Base-by-base conservation (phyloP, 768 basidiomycete species). In the Mycena polygramma region DNA sequence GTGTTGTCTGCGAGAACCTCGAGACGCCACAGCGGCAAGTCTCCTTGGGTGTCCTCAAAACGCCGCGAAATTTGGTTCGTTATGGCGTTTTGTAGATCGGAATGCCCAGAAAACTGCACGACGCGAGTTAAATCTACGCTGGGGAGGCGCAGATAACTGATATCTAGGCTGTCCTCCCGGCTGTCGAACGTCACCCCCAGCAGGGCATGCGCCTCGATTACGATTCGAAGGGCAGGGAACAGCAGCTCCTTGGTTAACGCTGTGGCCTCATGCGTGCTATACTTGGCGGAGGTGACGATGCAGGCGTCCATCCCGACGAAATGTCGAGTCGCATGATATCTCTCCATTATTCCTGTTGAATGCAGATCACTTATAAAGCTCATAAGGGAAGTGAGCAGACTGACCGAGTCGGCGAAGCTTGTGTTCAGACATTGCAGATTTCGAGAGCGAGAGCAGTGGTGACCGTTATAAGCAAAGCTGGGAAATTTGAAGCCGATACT, bases 11-110 rank as follows among this genome's bases (percentile, higher is more conserved):
- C 58, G 11, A 81, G 69, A 3, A 84, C 79, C 11, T 75, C 61
- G 6, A 84, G 59, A 17, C 82, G 79, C 84, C 84, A 85, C 7
- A 84, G 77, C 4, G 82, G 83, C 10, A 75, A n/a, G 24, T 75
- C 72, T 1, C 66, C 67, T 17, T 68, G 53, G 0, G 77, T 74
- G 24, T 79, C 8, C 43, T 46, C 77, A 65, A 82, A 78, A 9
- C 75, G 68, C 4, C 58, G 72, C 39, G 69, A 46, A n/a, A 84
- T 58, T 35, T 81, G 70, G 15, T 60, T 63, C 57, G 80, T 75
- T 17, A 82, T 48, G 19, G 75, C 72, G 1, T 52, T 63, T 45
- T 75, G 62, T 4, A 83, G 69, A 46, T 74, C 53, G n/a, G 69
- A 41, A 11, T 41, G 75, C 11, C 77, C 75, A 36, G 65, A 70